Evolutionary conservation across 495 filamentous ascomycete genomes (phyloP), one percentile per base, ranked within the genome.

Genomic region (Penicillium soppii): DNA sequence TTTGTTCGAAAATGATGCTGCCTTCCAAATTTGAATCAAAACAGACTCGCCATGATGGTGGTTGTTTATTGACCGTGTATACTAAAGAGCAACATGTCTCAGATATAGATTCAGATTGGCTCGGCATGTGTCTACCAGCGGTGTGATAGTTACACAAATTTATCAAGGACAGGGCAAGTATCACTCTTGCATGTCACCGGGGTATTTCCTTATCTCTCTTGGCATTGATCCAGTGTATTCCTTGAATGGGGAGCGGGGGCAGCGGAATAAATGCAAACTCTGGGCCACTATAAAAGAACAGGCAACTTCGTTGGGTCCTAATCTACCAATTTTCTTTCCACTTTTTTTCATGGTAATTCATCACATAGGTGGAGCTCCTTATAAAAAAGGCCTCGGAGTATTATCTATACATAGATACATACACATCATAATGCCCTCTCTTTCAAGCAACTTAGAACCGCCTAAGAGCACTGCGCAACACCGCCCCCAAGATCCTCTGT

Each of bases 111-210:
- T 26, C 17, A 23, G 26, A 13, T 20, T 3, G 43, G 12, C 19
- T 26, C 23, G 12, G 10, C 20, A 22, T 12, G 17, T 23, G 43
- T 37, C 26, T 29, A 19, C 39, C 35, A 16, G 40, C 29, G 20
- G 54, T 49, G 54, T 53, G 37, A 54, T 50, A 20, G 19, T 20
- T 25, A 42, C 33, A 41, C 50, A 40, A 45, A 38, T 44, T 17
- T 9, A 10, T 38, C 47, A 54, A 29, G 55, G 55, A 57, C 50
- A 21, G 29, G 15, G 22, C 13, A 33, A 42, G 40, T 44, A 49
- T 48, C 5, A 38, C 5, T 33, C 36, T 49, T 49, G 40, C 47
- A 49, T 16, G 13, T 32, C 25, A 30, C 27, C 22, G 17, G 37
- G 2, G 6, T 21, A 17, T 40, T 30, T 10, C 41, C 36, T 41